Conservation (phyloP, 352 stramenopile species). For the Pythium sp. region DNA sequence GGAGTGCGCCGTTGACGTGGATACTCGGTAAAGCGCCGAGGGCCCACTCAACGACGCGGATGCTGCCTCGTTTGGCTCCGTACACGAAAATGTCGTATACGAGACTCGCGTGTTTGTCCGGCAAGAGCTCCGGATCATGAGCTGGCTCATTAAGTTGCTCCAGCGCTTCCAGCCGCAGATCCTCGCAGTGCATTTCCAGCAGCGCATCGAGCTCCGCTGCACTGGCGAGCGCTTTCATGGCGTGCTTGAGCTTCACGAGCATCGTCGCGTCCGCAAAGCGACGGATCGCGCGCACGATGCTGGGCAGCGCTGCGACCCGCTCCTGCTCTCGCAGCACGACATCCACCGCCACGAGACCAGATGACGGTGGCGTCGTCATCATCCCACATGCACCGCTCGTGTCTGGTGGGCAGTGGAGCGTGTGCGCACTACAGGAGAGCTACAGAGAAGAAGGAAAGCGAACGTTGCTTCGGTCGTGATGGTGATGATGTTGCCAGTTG, state of each 20-base stretch:
- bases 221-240: background rate
- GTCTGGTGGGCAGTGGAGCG: background rate
- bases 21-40: background rate
- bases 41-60: conserved; percentile 1
- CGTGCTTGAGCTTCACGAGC: conserved; percentile 8
- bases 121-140: background rate
- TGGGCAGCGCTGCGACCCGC: background rate
- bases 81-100: conserved; percentile 15
- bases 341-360: conserved; percentile 14
- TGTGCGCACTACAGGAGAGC: background rate
- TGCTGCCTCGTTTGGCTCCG: conserved; percentile 13
- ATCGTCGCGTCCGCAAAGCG: conserved; percentile 10
- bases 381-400: background rate
- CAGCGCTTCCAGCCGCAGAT: conserved; percentile 11
- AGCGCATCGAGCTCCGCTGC: conserved; percentile 4
- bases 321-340: conserved; percentile 14
- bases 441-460: background rate
- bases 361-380: background rate
- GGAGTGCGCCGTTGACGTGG: conserved; percentile 13
- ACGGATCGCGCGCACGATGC: conserved; percentile 13
- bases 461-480: background rate
- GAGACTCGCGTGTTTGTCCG: background rate
- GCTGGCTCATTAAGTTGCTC: background rate
- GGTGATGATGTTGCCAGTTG: background rate
- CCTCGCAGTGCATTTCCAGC: background rate